phyloP scores from a whole-genome alignment of 2,329 filamentous ascomycete genomes.

The Diplodia scrobiculata region DNA sequence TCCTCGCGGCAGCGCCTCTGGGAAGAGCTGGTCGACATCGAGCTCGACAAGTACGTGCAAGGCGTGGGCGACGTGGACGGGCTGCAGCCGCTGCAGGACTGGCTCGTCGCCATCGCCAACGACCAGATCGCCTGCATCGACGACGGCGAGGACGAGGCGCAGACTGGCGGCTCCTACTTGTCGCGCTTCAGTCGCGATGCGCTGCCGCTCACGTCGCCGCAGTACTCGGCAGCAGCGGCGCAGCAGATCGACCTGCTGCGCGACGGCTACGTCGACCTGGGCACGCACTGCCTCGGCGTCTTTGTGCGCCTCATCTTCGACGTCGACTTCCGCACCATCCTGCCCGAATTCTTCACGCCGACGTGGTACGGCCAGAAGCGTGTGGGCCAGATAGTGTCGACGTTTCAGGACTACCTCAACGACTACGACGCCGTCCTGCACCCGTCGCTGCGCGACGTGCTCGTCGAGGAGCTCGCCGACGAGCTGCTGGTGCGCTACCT shows the following conservation, averaged over 20 bases:
- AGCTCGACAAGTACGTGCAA: conserved; percentile 70
- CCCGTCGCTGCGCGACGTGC: conserved; percentile 83
- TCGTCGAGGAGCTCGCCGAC: conserved; percentile 90
- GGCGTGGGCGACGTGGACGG: conserved; percentile 65
- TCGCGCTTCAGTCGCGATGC: conserved; percentile 83
- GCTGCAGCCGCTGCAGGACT: conserved; percentile 76
- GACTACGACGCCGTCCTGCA: conserved; percentile 86
- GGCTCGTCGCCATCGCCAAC: conserved; percentile 94
- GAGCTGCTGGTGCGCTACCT: conserved; percentile 88
- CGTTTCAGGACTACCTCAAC: conserved; percentile 89
- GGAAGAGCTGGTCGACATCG: conserved; percentile 85
- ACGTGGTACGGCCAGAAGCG: conserved; percentile 84
- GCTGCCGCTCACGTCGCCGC: conserved; percentile 74
- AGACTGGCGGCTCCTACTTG: conserved; percentile 73
- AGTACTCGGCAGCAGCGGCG: conserved; percentile 72
- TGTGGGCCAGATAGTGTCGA: conserved; percentile 91
- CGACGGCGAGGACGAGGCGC: conserved; percentile 61
- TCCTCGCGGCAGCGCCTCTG: conserved; percentile 80
- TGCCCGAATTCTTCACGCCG: conserved; percentile 86
- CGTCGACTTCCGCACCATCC: conserved; percentile 81
- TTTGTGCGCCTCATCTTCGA: conserved; percentile 87
- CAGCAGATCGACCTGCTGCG: conserved; percentile 73
- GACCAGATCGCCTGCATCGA: conserved; percentile 99
- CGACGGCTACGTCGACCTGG: conserved; percentile 92
- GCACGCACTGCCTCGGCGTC: conserved; percentile 85